These are phyloP conservation scores for Penicillium longicatenatum DNA, from an alignment of 495 filamentous ascomycete genomes.

Conservation along the genomic window DNA sequence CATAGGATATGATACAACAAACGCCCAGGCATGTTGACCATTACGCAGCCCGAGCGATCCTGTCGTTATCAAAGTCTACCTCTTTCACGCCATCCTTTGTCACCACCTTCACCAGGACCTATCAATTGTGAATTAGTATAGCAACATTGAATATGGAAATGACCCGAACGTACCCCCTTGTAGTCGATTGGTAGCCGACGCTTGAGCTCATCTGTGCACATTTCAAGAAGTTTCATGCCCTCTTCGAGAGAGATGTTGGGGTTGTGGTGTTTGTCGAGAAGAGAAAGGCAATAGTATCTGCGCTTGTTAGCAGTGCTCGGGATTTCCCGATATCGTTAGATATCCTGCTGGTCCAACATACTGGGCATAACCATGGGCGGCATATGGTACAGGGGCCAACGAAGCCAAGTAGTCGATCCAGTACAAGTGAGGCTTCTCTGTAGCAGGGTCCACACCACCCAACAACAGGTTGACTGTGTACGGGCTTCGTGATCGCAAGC, in stretches of 20 bases:
- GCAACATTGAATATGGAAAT: not conserved
- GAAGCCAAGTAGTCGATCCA: conserved; percentile 97
- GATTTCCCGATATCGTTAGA: not conserved
- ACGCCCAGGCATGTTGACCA: conserved; percentile 30
- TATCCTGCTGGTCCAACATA: conserved; percentile 50
- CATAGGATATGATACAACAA: conserved; percentile 50
- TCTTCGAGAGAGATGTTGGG: conserved; percentile 85
- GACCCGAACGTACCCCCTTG: conserved; percentile 68
- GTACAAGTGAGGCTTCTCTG: conserved; percentile 83
- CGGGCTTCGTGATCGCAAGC: conserved; percentile 85
- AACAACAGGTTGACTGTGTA: conserved; percentile 96
- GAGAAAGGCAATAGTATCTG: conserved; percentile 91
- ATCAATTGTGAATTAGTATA: conserved; percentile 17
- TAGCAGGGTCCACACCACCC: conserved; percentile 87
- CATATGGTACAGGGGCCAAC: conserved; percentile 85
- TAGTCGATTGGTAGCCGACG: conserved; percentile 95
- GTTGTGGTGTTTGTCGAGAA: conserved; percentile 97
- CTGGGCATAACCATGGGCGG: conserved; percentile 97
- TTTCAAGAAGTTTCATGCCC: conserved; percentile 83
- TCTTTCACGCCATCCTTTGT: conserved; percentile 88
- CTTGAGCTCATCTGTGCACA: conserved; percentile 97
- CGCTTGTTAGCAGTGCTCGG: conserved; percentile 23
- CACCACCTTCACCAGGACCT: conserved; percentile 86
- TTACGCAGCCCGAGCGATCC: conserved; percentile 68
- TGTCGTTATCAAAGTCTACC: conserved; percentile 77